Evolutionary conservation across 441 rosid genomes (phyloP).

Genomic region (Kokia cookei): DNA sequence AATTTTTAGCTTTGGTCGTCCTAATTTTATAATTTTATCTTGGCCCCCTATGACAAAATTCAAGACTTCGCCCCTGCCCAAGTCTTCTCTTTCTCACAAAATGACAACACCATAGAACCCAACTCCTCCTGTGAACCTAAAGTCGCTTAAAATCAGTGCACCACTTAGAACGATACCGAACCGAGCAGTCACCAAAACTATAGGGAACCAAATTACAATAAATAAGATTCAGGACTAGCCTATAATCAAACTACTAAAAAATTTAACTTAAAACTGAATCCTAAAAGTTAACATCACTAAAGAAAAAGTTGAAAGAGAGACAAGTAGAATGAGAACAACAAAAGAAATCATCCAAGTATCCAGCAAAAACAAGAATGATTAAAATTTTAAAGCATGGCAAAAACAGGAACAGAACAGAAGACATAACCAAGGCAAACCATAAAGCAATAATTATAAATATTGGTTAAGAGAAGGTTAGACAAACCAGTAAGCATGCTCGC

Average conservation of each 20-base stretch:
- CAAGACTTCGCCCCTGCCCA: too few relatives aligned
- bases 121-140: neutral
- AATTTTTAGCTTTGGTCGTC: too few relatives aligned
- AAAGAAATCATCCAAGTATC: neutral
- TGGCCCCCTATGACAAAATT: too few relatives aligned
- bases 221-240: too few relatives aligned
- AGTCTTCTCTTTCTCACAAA: neutral
- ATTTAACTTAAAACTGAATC: neutral
- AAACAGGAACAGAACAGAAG: neutral
- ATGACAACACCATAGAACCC: neutral
- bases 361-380: neutral
- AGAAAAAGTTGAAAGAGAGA: neutral
- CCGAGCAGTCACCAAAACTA: too few relatives aligned
- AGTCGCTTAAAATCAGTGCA: neutral
- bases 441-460: neutral
- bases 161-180: neutral
- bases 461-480: conserved; percentile 17
- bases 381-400: neutral
- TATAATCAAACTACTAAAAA: neutral
- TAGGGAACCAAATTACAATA: too few relatives aligned
- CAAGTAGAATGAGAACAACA: neutral
- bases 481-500: conserved; percentile 84
- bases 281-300: neutral
- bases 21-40: too few relatives aligned
- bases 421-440: neutral